Conservation (phyloP, 129 eudicot species). For the Flaveria trinervia region DNA sequence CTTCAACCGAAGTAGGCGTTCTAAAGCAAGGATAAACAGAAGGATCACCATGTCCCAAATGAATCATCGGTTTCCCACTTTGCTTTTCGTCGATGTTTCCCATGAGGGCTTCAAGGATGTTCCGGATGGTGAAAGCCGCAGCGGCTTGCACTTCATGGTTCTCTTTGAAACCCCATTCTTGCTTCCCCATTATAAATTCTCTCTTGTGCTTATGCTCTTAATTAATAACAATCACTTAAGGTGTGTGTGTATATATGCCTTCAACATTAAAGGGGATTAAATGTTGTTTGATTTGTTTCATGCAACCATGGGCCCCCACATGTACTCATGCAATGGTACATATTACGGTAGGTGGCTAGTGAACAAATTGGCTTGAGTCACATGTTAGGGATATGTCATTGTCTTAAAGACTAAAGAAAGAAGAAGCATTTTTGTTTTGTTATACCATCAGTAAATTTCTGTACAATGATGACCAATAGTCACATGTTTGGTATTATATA, state of each 20-base stretch:
- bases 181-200: constrained; percentile 31
- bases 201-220: background rate
- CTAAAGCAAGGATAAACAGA: constrained; percentile 48
- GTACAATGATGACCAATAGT: background rate
- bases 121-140: constrained; percentile 43
- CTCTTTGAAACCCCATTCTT: constrained; percentile 44
- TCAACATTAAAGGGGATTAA: constrained; percentile 9
- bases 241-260: background rate
- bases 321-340: background rate
- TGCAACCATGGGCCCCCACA: background rate
- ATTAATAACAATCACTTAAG: background rate
- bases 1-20: constrained; percentile 44
- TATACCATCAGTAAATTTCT: background rate
- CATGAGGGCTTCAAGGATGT: constrained; percentile 35
- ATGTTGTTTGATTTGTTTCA: background rate
- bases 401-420: background rate
- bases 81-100: constrained; percentile 26
- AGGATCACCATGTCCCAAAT: constrained; percentile 64
- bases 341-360: background rate
- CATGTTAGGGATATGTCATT: background rate
- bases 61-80: constrained; percentile 40
- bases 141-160: constrained; percentile 40
- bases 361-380: background rate
- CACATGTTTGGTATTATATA: no score
- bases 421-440: background rate